These are phyloP conservation scores for Xerocomellus amylosporus DNA, from an alignment of 768 basidiomycete genomes.

Conservation along the genomic window DNA sequence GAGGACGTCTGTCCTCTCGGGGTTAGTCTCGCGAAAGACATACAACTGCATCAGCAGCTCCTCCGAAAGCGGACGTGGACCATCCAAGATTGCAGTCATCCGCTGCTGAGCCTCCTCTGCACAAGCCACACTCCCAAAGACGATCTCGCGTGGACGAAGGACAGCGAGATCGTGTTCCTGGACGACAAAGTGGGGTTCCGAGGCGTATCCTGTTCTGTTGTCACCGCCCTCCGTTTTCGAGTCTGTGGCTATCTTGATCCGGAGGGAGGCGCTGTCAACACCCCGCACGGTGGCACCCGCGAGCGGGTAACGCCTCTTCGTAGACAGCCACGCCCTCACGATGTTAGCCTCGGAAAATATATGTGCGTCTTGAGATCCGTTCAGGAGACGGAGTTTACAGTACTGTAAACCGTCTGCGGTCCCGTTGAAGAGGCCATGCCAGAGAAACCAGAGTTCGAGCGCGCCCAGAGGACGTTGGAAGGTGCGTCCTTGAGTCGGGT, in stretches of 20 bases:
- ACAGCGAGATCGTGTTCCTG: conserved; percentile 34
- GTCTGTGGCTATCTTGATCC: background rate
- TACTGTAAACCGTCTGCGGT: conserved; percentile 44
- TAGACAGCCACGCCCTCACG: conserved; percentile 40
- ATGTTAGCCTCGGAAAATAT: conserved; percentile 37
- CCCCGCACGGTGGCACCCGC: conserved; percentile 41
- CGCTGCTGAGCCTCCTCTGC: conserved; percentile 34
- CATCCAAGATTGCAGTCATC: conserved; percentile 32
- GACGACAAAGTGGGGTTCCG: conserved; percentile 39
- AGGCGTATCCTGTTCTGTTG: background rate
- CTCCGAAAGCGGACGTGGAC: conserved; percentile 40
- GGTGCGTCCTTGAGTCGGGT: conserved; percentile 5
- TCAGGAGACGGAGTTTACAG: conserved; percentile 27
- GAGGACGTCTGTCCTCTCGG: conserved; percentile 33
- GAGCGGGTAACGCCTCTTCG: conserved; percentile 51
- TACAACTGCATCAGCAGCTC: conserved; percentile 41
- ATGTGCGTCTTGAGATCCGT: conserved; percentile 19
- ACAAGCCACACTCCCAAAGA: conserved; percentile 33
- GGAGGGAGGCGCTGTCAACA: background rate
- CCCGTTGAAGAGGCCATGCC: conserved; percentile 40
- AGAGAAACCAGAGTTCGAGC: conserved; percentile 42
- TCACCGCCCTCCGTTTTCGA: background rate
- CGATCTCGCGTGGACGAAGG: conserved; percentile 39
- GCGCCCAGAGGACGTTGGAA: conserved; percentile 40
- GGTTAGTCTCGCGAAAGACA: conserved; percentile 36